Percentiles rank a stretch among this genome's conserved stretches.
phyloP scores from a whole-genome alignment of 176 grass and related monocot genomes.

The Phyllostachys edulis region DNA sequence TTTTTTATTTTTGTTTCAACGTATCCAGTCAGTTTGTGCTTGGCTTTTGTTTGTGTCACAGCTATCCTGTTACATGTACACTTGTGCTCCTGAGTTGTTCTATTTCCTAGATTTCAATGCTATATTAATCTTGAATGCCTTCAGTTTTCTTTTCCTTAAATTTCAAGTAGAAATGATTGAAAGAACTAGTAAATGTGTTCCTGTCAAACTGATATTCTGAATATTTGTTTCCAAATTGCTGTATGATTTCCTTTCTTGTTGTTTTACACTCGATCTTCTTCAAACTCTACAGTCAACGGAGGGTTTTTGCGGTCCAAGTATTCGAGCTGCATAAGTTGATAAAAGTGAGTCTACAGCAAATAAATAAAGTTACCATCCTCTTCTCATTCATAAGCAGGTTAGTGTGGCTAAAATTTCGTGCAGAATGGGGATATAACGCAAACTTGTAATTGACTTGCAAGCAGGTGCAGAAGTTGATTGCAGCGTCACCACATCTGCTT shows the following conservation, averaged over 20 bases:
- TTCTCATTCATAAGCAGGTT: slow-evolving; percentile 9
- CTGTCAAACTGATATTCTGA: not conserved
- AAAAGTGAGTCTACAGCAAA: slow-evolving; percentile 62
- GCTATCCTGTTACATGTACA: not conserved
- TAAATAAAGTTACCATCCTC: not conserved
- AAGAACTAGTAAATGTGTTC: not conserved
- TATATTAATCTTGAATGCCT: not conserved
- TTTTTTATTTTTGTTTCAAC: not conserved
- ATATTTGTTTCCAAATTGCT: slow-evolving; percentile 4
- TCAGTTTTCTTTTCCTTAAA: not conserved
- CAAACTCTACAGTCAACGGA: slow-evolving; percentile 74
- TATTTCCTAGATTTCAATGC: not conserved
- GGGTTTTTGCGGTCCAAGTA: slow-evolving; percentile 89
- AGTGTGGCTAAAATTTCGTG: not conserved
- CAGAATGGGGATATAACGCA: not conserved
- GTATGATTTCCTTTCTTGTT: not conserved
- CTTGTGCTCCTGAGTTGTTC: not conserved
- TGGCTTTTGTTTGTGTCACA: not conserved
- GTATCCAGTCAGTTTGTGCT: not conserved
- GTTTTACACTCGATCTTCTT: slow-evolving; percentile 27
- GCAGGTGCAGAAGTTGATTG: slow-evolving; percentile 86
- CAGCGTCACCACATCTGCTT: slow-evolving; percentile 73
- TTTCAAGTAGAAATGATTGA: not conserved
- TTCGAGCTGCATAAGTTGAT: slow-evolving; percentile 97
- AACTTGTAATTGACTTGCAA: slow-evolving; percentile 30